Base-by-base conservation (phyloP, 108 stramenopile species). In the Cyclostephanos invisitatus region DNA sequence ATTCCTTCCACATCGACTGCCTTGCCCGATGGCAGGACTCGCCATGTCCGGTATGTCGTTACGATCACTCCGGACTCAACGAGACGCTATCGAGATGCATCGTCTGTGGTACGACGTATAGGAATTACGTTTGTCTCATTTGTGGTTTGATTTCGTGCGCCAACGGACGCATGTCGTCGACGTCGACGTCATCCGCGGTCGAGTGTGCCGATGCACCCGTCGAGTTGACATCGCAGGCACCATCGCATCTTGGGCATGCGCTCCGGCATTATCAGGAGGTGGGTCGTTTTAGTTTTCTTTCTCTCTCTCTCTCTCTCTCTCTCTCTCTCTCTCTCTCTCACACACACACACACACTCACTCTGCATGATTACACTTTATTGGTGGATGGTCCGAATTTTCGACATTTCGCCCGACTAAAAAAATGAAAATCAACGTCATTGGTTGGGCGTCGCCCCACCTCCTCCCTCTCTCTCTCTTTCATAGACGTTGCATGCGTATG, bases 401-500 rank as follows among this genome's bases (percentile, higher is more conserved):
- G n/a, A n/a, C n/a, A n/a, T n/a, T n/a, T n/a, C n/a, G n/a, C n/a
- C n/a, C n/a, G n/a, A n/a, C n/a, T n/a, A n/a, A n/a, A n/a, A n/a
- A n/a, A n/a, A n/a, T n/a, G n/a, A n/a, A n/a, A n/a, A n/a, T n/a
- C n/a, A n/a, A n/a, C n/a, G n/a, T n/a, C n/a, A n/a, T n/a, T n/a
- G n/a, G n/a, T n/a, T n/a, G n/a, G n/a, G n/a, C n/a, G n/a, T n/a
- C n/a, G n/a, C n/a, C n/a, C n/a, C n/a, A n/a, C n/a, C n/a, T n/a
- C n/a, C n/a, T n/a, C n/a, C n/a, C n/a, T n/a, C n/a, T n/a, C n/a
- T n/a, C 36, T 37, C 36, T 37, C 36, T 7, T 37, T 37, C n/a
- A n/a, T n/a, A n/a, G 44, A 92, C 96, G 17, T 81, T 97, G 46
- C 97, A 98, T 78, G 94, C 96, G n/a, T 98, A 98, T 70, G 97